phyloP scores from a whole-genome alignment of 192 early-diverging fungal genomes.

The Paraglomus brasilianum region DNA sequence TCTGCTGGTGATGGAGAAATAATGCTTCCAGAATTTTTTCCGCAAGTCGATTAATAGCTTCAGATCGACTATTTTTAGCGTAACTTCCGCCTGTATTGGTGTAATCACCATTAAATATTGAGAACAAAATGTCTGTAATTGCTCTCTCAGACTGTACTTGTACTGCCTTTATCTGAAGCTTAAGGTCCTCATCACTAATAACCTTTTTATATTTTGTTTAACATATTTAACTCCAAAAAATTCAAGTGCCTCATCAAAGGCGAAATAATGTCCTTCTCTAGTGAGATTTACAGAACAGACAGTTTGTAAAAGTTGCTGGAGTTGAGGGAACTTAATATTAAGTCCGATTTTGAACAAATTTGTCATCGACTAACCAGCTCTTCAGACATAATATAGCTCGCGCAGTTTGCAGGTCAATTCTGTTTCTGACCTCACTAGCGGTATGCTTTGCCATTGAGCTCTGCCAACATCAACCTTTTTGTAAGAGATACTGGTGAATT shows the following conservation, averaged over 20 bases:
- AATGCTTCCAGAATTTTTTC: too few species aligned
- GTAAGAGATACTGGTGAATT: too few species aligned
- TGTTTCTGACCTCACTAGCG: neutral
- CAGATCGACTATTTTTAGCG: too few species aligned
- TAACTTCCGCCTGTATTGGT: too few species aligned
- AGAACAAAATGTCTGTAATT: neutral
- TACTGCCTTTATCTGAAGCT: neutral
- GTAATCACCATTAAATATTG: neutral
- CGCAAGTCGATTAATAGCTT: too few species aligned
- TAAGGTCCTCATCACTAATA: slow-evolving; percentile 1
- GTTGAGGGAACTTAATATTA: neutral
- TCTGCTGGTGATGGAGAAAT: too few species aligned
- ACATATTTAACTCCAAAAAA: neutral
- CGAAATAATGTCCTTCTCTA: slow-evolving; percentile 1
- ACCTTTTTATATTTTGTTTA: slow-evolving; percentile 16
- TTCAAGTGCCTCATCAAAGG: slow-evolving; percentile 12
- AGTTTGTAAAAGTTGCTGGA: neutral
- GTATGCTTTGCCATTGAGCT: too few species aligned
- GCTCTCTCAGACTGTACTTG: neutral
- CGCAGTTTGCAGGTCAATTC: neutral
- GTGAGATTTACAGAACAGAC: slow-evolving; percentile 16
- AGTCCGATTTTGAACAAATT: too few species aligned
- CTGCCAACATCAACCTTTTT: too few species aligned
- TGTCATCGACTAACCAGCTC: neutral
- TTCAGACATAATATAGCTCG: slow-evolving; percentile 7